Evolutionary conservation across 2,329 filamentous ascomycete species (phyloP).

Genomic region (Fusarium sarcochroum): DNA sequence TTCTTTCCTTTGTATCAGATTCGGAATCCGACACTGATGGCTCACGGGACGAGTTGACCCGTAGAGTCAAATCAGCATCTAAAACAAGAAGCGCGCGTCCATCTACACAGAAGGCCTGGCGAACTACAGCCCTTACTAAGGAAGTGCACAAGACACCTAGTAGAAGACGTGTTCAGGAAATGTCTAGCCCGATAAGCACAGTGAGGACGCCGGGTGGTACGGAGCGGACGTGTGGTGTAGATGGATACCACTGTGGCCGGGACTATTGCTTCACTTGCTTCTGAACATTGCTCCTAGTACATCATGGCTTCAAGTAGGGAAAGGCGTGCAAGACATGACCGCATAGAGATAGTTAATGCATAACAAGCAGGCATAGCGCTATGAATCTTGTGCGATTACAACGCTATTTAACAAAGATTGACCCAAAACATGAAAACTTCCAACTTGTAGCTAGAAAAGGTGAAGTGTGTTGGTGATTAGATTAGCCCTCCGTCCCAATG

Average conservation of each 20-base stretch:
- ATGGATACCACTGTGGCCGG: slow-evolving; percentile 68
- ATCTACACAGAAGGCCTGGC: slow-evolving; percentile 48
- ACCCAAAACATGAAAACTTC: slow-evolving; percentile 39
- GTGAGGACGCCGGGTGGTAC: slow-evolving; percentile 66
- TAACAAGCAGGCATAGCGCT: slow-evolving; percentile 31
- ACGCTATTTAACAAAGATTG: slow-evolving; percentile 47
- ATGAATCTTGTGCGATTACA: slow-evolving; percentile 41
- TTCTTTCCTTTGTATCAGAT: slow-evolving; percentile 61
- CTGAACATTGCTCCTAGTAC: slow-evolving; percentile 23
- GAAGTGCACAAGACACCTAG: slow-evolving; percentile 49
- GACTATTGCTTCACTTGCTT: slow-evolving; percentile 74
- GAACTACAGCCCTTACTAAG: slow-evolving; percentile 49
- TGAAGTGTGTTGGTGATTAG: slow-evolving; percentile 39
- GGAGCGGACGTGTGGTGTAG: slow-evolving; percentile 66
- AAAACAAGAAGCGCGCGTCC: slow-evolving; percentile 27
- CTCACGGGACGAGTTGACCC: slow-evolving; percentile 54
- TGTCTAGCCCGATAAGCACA: slow-evolving; percentile 39
- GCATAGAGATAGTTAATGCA: neutral
- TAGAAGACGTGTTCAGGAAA: slow-evolving; percentile 39
- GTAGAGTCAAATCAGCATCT: slow-evolving; percentile 33
- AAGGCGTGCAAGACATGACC: neutral
- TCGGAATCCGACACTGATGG: slow-evolving; percentile 59
- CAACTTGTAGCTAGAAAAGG: slow-evolving; percentile 31
- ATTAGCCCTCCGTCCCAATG: slow-evolving; percentile 42
- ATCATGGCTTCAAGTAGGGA: neutral